phyloP scores from a whole-genome alignment of 73 alveolate species.

The Tetrahymena elliotti region DNA sequence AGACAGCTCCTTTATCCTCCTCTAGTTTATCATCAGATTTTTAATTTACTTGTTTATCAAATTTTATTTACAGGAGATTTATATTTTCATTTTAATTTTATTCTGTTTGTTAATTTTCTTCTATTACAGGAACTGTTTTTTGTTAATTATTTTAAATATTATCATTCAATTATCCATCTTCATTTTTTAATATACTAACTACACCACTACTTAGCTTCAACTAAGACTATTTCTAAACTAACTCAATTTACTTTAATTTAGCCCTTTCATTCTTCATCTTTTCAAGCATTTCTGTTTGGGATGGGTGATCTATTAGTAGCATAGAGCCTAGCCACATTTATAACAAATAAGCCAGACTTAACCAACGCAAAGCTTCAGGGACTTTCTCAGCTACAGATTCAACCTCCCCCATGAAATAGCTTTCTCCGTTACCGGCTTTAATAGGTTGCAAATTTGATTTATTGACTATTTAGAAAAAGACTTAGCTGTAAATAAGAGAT shows the following conservation, averaged over 20 bases:
- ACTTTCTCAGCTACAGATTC: background rate
- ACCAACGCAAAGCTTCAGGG: background rate
- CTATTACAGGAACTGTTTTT: background rate
- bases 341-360: background rate
- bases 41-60: too few relatives aligned
- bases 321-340: background rate
- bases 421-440: background rate
- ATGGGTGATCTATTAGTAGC: background rate
- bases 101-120: background rate
- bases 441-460: background rate
- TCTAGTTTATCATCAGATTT: background rate
- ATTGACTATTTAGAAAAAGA: background rate
- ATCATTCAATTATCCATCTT: background rate
- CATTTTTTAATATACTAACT: background rate
- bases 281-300: background rate
- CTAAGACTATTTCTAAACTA: background rate
- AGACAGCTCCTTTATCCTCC: background rate
- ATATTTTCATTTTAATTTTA: background rate
- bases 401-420: background rate
- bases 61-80: background rate
- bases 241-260: too few relatives aligned
- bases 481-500: background rate
- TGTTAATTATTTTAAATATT: too few relatives aligned
- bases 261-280: background rate
- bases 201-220: background rate